Base-by-base conservation (phyloP, 2,329 filamentous ascomycete species). In the Neopestalotiopsis rosae region DNA sequence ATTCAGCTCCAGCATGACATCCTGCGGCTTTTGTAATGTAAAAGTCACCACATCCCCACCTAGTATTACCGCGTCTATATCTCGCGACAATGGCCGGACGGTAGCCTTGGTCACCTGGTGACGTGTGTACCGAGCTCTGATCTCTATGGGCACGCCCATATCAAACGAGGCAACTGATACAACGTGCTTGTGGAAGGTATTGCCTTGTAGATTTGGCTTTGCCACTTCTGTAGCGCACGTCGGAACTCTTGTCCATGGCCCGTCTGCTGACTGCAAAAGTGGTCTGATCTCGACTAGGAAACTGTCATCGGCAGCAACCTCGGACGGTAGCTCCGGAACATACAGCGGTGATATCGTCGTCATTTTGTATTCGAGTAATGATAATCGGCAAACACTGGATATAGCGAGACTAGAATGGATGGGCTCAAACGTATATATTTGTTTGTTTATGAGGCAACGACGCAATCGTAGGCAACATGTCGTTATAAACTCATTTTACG, bases 1-100 rank as follows among this genome's bases (percentile, higher is more conserved):
- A 13, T 62, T 62, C 28, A 62, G 9, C 17, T 62, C 59, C 13
- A 62, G 5, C 59, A 62, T 62, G n/a, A 62, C 32, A 40, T 62
- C 59, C 30, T 5, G n/a, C 3, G 30, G 59, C n/a, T 62, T 38
- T 4, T 42, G 13, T 6, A 62, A 30, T 0, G 32, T 42, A 32
- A 62, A 62, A 12, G 32, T 9, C n/a, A 62, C 34, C 0, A 17
- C 24, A 17, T 62, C n/a, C 3, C 10, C 34, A n/a, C 6, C 9
- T 12, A 28, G 24, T 28, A 20, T 20, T 17, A 62, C 30, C 20
- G 59, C 34, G 12, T 62, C 32, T 20, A 62, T 24, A 5, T 9
- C n/a, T 14, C 30, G 14, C 32, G 59, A 62, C 20, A 62, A 30
- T 9, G 59, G 59, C 14, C 59, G 28, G 1, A 62, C 5, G 5